A percentile compares a stretch with the other conserved stretches of the same genome.
phyloP scores from a whole-genome alignment of 164 flowering plant species.

The Litsea cubeba region DNA sequence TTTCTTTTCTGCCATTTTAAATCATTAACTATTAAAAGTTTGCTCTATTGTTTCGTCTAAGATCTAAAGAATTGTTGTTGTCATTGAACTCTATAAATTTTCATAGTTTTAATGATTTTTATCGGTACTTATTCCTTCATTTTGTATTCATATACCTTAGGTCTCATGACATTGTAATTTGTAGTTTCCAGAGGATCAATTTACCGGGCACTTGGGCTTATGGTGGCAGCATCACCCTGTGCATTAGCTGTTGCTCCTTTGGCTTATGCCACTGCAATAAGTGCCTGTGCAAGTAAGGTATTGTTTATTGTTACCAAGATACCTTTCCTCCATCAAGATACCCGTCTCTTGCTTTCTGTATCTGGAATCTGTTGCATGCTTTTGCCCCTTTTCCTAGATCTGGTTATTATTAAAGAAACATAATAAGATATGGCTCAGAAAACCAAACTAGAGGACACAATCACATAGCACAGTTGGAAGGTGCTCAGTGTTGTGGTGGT shows the following conservation, averaged over 20 bases:
- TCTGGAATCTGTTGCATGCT: too few relatives aligned
- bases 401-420: too few relatives aligned
- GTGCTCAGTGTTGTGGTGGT: too few relatives aligned
- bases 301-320: background rate
- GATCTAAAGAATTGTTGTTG: background rate
- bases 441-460: too few relatives aligned
- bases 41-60: background rate
- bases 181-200: constrained; percentile 95
- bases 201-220: constrained; percentile 93
- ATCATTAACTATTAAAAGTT: background rate
- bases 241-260: constrained; percentile 98
- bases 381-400: too few relatives aligned
- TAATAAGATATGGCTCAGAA: too few relatives aligned
- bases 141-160: background rate
- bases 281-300: constrained; percentile 98
- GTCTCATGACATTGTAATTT: constrained; percentile 13
- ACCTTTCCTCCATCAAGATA: background rate
- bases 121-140: background rate
- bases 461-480: too few relatives aligned
- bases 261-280: constrained; percentile 93
- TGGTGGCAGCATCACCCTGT: constrained; percentile 99
- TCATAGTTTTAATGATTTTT: background rate
- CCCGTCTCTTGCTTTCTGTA: background rate
- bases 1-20: background rate
- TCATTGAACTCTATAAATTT: background rate